These are phyloP conservation scores for Ophiostoma ips DNA, from an alignment of 2,329 filamentous ascomycete species.

Conservation along the genomic window DNA sequence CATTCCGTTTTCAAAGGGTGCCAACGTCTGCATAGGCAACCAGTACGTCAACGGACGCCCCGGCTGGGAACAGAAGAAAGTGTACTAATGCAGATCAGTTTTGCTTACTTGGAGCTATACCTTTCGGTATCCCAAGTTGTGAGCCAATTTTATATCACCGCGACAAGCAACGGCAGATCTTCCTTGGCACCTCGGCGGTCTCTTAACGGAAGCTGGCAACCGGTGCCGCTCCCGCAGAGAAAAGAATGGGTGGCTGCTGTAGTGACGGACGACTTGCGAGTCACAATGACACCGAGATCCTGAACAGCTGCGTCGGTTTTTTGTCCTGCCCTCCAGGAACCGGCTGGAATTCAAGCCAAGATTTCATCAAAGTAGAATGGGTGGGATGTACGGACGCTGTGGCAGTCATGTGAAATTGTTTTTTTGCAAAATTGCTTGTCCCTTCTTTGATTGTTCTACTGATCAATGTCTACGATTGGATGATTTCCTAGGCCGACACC, in stretches of 20 bases:
- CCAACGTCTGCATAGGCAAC: conserved; percentile 9
- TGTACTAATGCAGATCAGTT: background rate
- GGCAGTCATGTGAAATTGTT: too few species aligned
- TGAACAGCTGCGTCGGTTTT: too few species aligned
- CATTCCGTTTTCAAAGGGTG: conserved; percentile 9
- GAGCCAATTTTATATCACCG: background rate
- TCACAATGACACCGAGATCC: background rate
- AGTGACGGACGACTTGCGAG: background rate
- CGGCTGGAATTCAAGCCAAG: too few species aligned
- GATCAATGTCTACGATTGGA: too few species aligned
- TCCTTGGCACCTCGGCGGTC: background rate
- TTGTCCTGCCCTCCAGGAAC: too few species aligned
- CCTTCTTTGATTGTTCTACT: too few species aligned
- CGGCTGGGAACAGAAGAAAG: too few species aligned
- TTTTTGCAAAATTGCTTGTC: too few species aligned
- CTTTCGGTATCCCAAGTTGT: background rate
- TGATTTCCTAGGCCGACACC: too few species aligned
- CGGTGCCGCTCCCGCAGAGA: background rate
- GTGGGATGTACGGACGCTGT: too few species aligned
- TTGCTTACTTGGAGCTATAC: background rate
- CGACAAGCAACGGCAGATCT: background rate
- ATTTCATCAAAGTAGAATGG: too few species aligned
- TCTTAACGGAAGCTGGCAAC: background rate
- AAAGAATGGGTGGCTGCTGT: background rate
- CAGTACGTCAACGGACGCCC: too few species aligned